phyloP scores from a whole-genome alignment of 441 rosid genomes.

The Eruca vesicaria region DNA sequence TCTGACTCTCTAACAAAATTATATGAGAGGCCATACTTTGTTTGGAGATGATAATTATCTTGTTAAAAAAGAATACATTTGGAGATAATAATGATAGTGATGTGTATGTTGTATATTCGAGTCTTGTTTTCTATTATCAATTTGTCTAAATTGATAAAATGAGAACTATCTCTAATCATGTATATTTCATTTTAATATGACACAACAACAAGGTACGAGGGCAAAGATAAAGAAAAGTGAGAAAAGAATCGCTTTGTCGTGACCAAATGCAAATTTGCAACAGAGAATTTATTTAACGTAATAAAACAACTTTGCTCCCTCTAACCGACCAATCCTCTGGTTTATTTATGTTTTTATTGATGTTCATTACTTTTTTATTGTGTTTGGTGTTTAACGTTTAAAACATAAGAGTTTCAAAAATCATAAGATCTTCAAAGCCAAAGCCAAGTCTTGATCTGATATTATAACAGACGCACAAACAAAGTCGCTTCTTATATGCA shows the following conservation, averaged over 20 bases:
- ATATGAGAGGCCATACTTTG: neutral
- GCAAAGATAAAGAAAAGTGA: conserved; percentile 20
- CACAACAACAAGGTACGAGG: conserved; percentile 25
- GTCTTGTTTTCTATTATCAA: neutral
- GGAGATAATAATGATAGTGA: neutral
- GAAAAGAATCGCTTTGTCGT: conserved; percentile 37
- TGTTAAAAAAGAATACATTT: neutral
- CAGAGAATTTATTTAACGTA: conserved; percentile 9
- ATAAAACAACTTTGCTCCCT: neutral
- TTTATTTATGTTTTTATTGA: neutral
- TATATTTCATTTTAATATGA: neutral
- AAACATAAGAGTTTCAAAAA: neutral
- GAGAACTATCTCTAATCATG: conserved; percentile 15
- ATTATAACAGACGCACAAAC: neutral
- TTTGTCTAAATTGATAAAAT: neutral
- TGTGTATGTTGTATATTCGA: neutral
- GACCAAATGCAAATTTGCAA: conserved; percentile 35
- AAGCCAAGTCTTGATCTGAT: neutral
- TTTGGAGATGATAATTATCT: neutral
- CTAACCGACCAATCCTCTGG: conserved; percentile 23
- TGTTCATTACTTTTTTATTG: neutral
- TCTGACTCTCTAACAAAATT: neutral
- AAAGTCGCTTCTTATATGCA: too few relatives aligned
- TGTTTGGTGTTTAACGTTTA: neutral
- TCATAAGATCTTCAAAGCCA: neutral